Evolutionary conservation across 139 green algal genomes (phyloP).

Genomic region (Haematococcus sp.): DNA sequence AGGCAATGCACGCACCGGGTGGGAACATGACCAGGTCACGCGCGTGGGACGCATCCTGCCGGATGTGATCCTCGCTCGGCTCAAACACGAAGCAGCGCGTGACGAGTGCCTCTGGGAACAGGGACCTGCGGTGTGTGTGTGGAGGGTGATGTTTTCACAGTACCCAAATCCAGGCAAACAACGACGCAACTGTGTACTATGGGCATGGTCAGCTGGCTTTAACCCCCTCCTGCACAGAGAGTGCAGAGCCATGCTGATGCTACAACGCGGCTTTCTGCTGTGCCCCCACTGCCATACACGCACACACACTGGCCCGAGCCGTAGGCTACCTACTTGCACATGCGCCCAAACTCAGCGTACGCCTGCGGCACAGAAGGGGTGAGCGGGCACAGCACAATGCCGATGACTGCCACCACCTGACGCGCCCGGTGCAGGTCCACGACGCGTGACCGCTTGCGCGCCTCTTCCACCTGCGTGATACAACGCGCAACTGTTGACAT

Average conservation of each 20-base stretch:
- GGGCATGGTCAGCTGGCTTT: no score
- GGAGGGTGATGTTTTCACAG: no score
- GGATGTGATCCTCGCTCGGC: slow-evolving; percentile 62
- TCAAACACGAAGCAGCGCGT: slow-evolving; percentile 82
- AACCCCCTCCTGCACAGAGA: no score
- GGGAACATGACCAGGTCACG: slow-evolving; percentile 80
- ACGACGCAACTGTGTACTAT: no score
- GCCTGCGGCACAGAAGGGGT: slow-evolving; percentile 14
- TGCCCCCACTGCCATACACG: no score
- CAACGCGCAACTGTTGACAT: no score
- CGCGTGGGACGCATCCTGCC: slow-evolving; percentile 34
- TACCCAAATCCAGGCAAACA: no score
- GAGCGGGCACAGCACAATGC: slow-evolving; percentile 70
- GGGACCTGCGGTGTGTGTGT: slow-evolving; percentile 9
- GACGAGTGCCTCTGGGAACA: slow-evolving; percentile 67
- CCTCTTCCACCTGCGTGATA: slow-evolving; percentile 48
- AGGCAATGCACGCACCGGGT: no score
- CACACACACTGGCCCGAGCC: no score
- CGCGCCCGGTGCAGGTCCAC: slow-evolving; percentile 56
- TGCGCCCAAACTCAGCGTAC: slow-evolving; percentile 28
- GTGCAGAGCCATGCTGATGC: not conserved
- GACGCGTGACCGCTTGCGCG: slow-evolving; percentile 32
- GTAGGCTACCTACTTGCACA: slow-evolving; percentile 15
- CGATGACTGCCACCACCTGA: slow-evolving; percentile 71
- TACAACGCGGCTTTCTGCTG: no score